Percentiles rank a stretch among this genome's conserved stretches.
These are phyloP conservation scores for Aspergillus sparsus DNA, from an alignment of 495 filamentous ascomycete species.

Conservation along the genomic window DNA sequence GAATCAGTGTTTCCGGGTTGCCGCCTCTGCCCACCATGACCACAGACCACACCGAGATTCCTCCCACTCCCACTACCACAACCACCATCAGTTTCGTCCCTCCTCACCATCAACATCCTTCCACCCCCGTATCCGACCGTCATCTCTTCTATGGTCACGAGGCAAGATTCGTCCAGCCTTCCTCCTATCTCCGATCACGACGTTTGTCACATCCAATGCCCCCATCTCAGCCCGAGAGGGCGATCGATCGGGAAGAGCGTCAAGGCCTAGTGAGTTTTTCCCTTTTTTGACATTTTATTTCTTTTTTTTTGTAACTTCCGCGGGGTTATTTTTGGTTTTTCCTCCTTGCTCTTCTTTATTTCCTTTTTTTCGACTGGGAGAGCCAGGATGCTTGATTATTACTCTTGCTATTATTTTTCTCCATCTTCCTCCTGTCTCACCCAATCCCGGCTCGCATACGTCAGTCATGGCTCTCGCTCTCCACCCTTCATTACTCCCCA, in stretches of 20 bases:
- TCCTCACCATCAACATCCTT: conserved; percentile 1
- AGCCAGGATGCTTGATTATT: too few relatives aligned
- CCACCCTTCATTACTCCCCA: background rate
- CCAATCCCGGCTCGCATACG: conserved; percentile 10
- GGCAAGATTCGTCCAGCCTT: conserved; percentile 70
- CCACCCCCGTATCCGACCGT: conserved; percentile 16
- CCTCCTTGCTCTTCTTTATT: conserved; percentile 4
- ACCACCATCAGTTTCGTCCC: conserved; percentile 1
- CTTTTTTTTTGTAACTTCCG: conserved; percentile 8
- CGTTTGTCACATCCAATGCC: conserved; percentile 54
- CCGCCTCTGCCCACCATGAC: conserved; percentile 19
- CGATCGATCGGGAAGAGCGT: conserved; percentile 86
- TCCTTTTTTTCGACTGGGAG: background rate
- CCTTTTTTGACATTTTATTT: conserved; percentile 17
- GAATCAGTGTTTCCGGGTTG: conserved; percentile 24
- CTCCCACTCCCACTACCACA: conserved; percentile 15
- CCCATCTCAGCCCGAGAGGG: conserved; percentile 62
- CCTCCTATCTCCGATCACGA: conserved; percentile 77
- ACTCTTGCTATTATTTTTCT: too few relatives aligned
- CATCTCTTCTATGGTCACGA: conserved; percentile 43
- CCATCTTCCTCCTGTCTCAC: conserved; percentile 9
- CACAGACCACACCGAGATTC: conserved; percentile 17
- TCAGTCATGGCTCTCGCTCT: conserved; percentile 1
- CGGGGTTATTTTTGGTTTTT: conserved; percentile 17
- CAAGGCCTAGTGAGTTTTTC: conserved; percentile 78